Base-by-base conservation (phyloP, 2,329 filamentous ascomycete genomes). In the Paraphaeosphaeria sporulosa region DNA sequence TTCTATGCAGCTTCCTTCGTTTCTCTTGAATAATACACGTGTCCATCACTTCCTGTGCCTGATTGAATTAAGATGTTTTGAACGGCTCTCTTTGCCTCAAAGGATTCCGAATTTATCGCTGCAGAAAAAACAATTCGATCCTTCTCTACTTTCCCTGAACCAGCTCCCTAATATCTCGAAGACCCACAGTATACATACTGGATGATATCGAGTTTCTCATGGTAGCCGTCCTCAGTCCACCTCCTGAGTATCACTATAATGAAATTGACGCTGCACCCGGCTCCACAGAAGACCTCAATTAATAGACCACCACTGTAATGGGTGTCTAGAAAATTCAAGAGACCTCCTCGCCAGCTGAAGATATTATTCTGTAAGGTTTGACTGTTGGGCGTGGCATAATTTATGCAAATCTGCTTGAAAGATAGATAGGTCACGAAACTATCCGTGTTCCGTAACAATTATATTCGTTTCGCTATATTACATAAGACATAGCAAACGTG, bases 261-360 rank as follows among this genome's bases (percentile, higher is more conserved):
- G 38, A 42, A 44, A 44, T 7, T n/a, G 6, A 17, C n/a, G 42
- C 42, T 44, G 42, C 21, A 19, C 42, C 21, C 42, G 21, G 42
- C 42, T 44, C 42, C n/a, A 21, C 15, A 42, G 15, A 4, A 42
- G 12, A n/a, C n/a, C 13, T 44, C 12, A 38, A 4, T 36, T 50
- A 17, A 36, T 50, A 34, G 4, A 32, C n/a, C 10, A 50, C 27
- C 27, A 50, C 30, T 36, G 47, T 34, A n/a, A 21, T 50, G 32
- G 27, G 25, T 50, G 47, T 50, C 30, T 3, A 50, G 47, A 50
- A 50, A 50, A 2, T 4, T 25, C 27, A 50, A 34, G 27, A 50
- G 47, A n/a, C 47, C 36, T 15, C 36, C 47, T 50, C 27, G 27
- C 47, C 47, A 50, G 27, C 32, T 19, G 27, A 50, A 50, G 25